Conservation (phyloP, 1,284 basidiomycete genomes). For the Naganishia sp. region DNA sequence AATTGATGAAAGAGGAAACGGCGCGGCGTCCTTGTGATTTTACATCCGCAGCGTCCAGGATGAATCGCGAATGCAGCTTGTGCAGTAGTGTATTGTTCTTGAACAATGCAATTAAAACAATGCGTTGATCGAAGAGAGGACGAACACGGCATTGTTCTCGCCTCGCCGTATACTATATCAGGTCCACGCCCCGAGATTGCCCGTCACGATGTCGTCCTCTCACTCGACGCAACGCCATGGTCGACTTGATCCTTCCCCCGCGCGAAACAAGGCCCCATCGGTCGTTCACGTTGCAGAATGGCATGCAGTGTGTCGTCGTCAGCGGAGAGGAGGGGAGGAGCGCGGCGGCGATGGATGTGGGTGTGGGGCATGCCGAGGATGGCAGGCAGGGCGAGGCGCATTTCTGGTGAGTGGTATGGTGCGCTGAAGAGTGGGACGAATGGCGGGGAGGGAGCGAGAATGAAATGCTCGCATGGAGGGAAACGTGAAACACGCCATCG, state of each 20-base stretch:
- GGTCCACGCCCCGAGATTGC: not conserved
- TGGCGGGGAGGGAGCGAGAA: too few relatives aligned
- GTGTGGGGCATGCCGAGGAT: slow-evolving; percentile 93
- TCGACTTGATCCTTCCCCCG: slow-evolving; percentile 62
- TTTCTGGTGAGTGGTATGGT: slow-evolving; percentile 42
- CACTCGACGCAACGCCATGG: slow-evolving; percentile 31
- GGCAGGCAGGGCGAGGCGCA: slow-evolving; percentile 57
- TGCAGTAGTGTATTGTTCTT: too few relatives aligned
- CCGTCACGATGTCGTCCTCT: not conserved
- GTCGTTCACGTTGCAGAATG: slow-evolving; percentile 81
- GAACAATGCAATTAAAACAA: too few relatives aligned
- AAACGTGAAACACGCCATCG: too few relatives aligned
- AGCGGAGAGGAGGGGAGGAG: slow-evolving; percentile 87
- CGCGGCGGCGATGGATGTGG: slow-evolving; percentile 90
- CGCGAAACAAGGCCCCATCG: slow-evolving; percentile 76
- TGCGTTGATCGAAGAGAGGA: too few relatives aligned
- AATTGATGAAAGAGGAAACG: too few relatives aligned
- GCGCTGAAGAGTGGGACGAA: not conserved
- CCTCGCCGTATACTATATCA: too few relatives aligned
- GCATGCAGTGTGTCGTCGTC: slow-evolving; percentile 82
- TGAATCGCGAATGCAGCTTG: too few relatives aligned
- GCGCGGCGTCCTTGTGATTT: too few relatives aligned
- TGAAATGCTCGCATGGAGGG: too few relatives aligned
- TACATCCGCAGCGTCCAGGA: too few relatives aligned
- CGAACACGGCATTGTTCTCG: too few relatives aligned